Conservation (phyloP, 805 yeast species). For the Candida lessepsii region DNA sequence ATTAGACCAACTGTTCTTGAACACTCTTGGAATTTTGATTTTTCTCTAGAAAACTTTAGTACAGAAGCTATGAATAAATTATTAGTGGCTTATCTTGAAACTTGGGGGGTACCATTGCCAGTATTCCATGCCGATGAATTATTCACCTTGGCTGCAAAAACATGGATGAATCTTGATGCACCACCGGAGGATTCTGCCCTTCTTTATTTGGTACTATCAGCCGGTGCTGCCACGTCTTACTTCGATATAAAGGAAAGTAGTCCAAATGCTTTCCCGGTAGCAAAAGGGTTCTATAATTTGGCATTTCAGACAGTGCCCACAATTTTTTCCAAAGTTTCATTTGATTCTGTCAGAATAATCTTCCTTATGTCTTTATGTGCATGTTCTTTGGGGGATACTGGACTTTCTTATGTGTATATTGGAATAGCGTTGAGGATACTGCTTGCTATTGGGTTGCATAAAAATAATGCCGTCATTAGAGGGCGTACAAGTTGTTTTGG, state of each 20-base stretch:
- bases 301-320: conserved; percentile 18
- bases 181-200: conserved; percentile 13
- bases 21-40: conserved; percentile 8
- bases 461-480: conserved; percentile 6
- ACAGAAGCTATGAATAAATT: conserved; percentile 13
- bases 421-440: conserved; percentile 19
- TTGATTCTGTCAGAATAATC: conserved; percentile 18
- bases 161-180: conserved; percentile 12
- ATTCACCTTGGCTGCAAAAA: conserved; percentile 14
- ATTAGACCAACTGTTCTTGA: conserved; percentile 17
- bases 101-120: conserved; percentile 21
- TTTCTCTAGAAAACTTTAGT: conserved; percentile 13
- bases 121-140: conserved; percentile 18
- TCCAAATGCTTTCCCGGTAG: conserved; percentile 15
- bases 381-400: conserved; percentile 22
- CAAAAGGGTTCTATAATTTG: conserved; percentile 19
- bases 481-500: conserved; percentile 10
- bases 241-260: conserved; percentile 14
- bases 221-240: conserved; percentile 18
- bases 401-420: conserved; percentile 19
- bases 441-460: conserved; percentile 20
- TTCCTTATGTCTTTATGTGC: conserved; percentile 19
- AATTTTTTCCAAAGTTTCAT: conserved; percentile 17
- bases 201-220: conserved; percentile 18
- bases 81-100: conserved; percentile 19